These are phyloP conservation scores for Aspergillus unguis DNA, from an alignment of 2,329 filamentous ascomycete genomes.

Conservation along the genomic window DNA sequence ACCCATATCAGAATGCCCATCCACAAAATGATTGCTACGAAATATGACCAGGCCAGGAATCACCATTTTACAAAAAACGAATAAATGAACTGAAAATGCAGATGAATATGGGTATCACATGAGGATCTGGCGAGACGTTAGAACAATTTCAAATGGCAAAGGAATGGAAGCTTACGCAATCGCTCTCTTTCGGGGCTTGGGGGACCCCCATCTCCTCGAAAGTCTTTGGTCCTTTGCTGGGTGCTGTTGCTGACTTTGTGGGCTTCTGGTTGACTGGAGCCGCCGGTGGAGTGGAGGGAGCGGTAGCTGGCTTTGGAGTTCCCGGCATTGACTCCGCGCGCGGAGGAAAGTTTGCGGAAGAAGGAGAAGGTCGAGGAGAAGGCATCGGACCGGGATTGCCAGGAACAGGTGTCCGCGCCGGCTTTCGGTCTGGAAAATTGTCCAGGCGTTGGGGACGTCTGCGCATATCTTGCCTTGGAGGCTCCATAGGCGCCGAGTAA, in stretches of 20 bases:
- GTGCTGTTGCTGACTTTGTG: slow-evolving; percentile 37
- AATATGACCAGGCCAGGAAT: slow-evolving; percentile 5
- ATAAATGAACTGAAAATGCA: slow-evolving; percentile 13
- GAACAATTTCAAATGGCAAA: slow-evolving; percentile 4
- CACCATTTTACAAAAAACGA: slow-evolving; percentile 17
- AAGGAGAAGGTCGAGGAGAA: slow-evolving; percentile 31
- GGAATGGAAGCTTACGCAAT: slow-evolving; percentile 66
- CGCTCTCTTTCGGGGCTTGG: slow-evolving; percentile 73
- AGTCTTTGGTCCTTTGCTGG: slow-evolving; percentile 80
- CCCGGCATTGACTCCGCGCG: slow-evolving; percentile 32
- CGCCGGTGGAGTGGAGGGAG: slow-evolving; percentile 14
- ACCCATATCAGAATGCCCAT: slow-evolving; percentile 3
- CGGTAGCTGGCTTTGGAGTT: slow-evolving; percentile 35
- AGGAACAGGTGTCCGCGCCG: slow-evolving; percentile 31
- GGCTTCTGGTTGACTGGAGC: slow-evolving; percentile 35
- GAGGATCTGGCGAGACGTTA: slow-evolving; percentile 32
- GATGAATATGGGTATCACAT: slow-evolving; percentile 38
- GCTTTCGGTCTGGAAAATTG: slow-evolving; percentile 28
- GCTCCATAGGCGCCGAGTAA: slow-evolving; percentile 46
- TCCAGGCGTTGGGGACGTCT: slow-evolving; percentile 32
- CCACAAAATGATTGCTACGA: slow-evolving; percentile 3
- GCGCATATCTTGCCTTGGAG: slow-evolving; percentile 27
- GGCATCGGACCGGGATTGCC: slow-evolving; percentile 22
- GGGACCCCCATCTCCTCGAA: slow-evolving; percentile 99
- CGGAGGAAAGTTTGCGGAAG: slow-evolving; percentile 32